Evolutionary conservation across 352 stramenopile genomes (phyloP).

Genomic region (Nothophytophthora sp.): DNA sequence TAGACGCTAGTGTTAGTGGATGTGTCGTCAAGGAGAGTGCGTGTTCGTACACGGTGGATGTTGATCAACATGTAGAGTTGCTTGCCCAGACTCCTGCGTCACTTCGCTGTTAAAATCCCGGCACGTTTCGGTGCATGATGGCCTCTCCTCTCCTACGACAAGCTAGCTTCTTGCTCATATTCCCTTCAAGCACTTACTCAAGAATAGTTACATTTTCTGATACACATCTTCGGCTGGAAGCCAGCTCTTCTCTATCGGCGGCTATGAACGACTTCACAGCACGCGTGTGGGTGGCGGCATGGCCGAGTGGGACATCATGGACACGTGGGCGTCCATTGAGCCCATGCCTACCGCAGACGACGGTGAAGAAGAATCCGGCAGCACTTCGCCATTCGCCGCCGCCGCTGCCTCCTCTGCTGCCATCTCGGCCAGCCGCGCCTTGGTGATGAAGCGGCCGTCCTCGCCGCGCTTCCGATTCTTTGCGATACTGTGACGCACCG

Average conservation of each 20-base stretch:
- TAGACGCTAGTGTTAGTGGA: neutral
- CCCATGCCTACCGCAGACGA: slow-evolving; percentile 12
- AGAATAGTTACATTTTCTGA: slow-evolving; percentile 6
- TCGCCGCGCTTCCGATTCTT: slow-evolving; percentile 83
- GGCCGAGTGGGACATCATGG: slow-evolving; percentile 20
- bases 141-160: too few species aligned
- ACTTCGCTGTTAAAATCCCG: too few species aligned
- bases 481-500: slow-evolving; percentile 80
- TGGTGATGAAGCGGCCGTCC: slow-evolving; percentile 84
- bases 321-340: slow-evolving; percentile 5
- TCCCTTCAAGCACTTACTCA: too few species aligned
- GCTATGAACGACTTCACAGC: slow-evolving; percentile 20
- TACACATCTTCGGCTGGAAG: slow-evolving; percentile 10
- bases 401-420: slow-evolving; percentile 47
- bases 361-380: slow-evolving; percentile 16
- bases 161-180: too few species aligned
- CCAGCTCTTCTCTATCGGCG: slow-evolving; percentile 18
- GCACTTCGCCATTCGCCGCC: slow-evolving; percentile 9
- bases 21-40: too few species aligned
- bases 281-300: slow-evolving; percentile 33
- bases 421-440: slow-evolving; percentile 73
- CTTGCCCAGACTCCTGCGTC: too few species aligned
- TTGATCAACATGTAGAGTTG: too few species aligned
- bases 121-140: too few species aligned
- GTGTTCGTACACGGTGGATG: too few species aligned